A percentile compares a stretch with the other conserved stretches of the same genome.
phyloP scores from a whole-genome alignment of 2,329 filamentous ascomycete genomes.

The Pseudogymnoascus sp. region DNA sequence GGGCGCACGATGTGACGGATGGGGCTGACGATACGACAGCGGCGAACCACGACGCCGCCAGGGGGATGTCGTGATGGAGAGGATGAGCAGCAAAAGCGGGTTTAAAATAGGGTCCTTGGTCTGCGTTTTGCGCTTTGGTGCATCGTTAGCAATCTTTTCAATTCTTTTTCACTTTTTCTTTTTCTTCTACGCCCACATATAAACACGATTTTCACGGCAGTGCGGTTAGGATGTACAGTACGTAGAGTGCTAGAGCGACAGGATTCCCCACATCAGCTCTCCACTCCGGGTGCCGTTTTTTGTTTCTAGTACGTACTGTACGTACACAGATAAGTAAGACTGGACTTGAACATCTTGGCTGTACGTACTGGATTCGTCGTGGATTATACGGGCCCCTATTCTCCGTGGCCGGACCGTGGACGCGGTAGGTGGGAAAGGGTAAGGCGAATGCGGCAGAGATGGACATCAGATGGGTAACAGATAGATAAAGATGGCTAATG shows the following conservation, averaged over 20 bases:
- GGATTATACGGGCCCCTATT: neutral
- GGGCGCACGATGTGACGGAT: neutral
- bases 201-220: slow-evolving; percentile 2
- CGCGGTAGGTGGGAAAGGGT: neutral
- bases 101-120: neutral
- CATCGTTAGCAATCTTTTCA: slow-evolving; percentile 6
- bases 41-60: slow-evolving; percentile 51
- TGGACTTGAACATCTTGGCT: neutral
- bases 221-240: neutral
- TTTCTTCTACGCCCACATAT: neutral
- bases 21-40: neutral
- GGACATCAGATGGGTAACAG: too few species aligned
- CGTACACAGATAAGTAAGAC: neutral
- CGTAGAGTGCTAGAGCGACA: neutral
- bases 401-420: slow-evolving; percentile 1
- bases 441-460: neutral
- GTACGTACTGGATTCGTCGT: neutral
- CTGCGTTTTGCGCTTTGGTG: neutral
- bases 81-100: slow-evolving; percentile 19
- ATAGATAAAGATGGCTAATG: neutral
- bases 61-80: slow-evolving; percentile 62
- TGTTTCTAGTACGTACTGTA: too few species aligned
- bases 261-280: neutral
- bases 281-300: neutral
- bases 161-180: slow-evolving; percentile 15